A percentile compares a stretch with the other conserved stretches of the same genome.
These are phyloP conservation scores for Raffaelea ambrosiae DNA, from an alignment of 2,329 filamentous ascomycete genomes.

Conservation along the genomic window DNA sequence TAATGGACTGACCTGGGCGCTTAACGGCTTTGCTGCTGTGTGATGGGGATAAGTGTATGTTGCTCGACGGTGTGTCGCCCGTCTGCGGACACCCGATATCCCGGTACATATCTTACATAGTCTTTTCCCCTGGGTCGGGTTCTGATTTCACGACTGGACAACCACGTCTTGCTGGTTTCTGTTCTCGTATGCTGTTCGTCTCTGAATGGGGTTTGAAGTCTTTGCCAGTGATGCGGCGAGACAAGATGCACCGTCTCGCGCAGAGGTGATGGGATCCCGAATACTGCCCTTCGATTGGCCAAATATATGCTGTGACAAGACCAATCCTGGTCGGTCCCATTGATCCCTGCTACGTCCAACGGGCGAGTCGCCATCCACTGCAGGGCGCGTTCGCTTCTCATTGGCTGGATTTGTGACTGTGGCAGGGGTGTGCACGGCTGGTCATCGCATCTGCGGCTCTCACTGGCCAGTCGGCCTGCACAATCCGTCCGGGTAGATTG, in stretches of 20 bases:
- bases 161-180: too few species aligned
- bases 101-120: too few species aligned
- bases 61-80: too few species aligned
- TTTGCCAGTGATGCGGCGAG: too few species aligned
- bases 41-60: too few species aligned
- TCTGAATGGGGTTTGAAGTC: too few species aligned
- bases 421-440: constrained; percentile 8
- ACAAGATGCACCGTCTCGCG: neutral
- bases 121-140: too few species aligned
- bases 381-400: neutral
- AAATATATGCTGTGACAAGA: neutral
- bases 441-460: constrained; percentile 4
- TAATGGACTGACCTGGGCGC: neutral
- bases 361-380: constrained; percentile 6
- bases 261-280: neutral
- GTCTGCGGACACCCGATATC: too few species aligned
- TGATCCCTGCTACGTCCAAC: constrained; percentile 4
- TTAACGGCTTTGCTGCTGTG: neutral
- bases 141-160: too few species aligned
- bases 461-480: constrained; percentile 7
- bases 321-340: neutral
- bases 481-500: constrained; percentile 13
- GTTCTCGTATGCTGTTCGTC: too few species aligned
- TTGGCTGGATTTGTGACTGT: constrained; percentile 9
- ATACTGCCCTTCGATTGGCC: neutral